A percentile compares a stretch with the other conserved stretches of the same genome.
phyloP scores from a whole-genome alignment of 805 yeast species.

The Metschnikowia reukaufii region DNA sequence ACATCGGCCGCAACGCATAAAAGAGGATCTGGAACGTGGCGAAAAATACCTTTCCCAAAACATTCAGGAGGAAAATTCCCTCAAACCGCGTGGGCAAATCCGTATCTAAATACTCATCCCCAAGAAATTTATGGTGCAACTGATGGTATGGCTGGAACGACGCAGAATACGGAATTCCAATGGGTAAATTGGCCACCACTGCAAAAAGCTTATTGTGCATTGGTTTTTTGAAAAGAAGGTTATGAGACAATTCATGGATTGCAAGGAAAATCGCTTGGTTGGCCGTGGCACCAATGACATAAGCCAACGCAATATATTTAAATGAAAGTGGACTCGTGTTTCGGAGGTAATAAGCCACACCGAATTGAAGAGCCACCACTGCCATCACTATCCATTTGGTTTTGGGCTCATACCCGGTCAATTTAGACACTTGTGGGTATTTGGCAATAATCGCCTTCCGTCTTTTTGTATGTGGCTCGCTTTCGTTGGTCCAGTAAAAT shows the following conservation, averaged over 20 bases:
- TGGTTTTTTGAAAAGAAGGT: constrained; percentile 78
- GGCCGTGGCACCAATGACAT: constrained; percentile 81
- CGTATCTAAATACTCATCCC: constrained; percentile 80
- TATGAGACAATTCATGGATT: constrained; percentile 86
- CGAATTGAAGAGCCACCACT: constrained; percentile 69
- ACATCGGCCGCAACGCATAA: constrained; percentile 89
- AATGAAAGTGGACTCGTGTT: constrained; percentile 51
- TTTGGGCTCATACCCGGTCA: constrained; percentile 82
- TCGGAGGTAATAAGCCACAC: constrained; percentile 60
- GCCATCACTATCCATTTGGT: constrained; percentile 73
- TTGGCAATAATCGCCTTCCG: constrained; percentile 70
- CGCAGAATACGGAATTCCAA: constrained; percentile 88
- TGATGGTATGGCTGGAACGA: constrained; percentile 89
- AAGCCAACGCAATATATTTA: constrained; percentile 63
- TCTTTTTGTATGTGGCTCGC: constrained; percentile 77
- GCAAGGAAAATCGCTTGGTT: constrained; percentile 83
- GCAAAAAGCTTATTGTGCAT: constrained; percentile 74
- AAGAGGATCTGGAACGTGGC: constrained; percentile 87
- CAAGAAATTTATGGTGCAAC: constrained; percentile 86
- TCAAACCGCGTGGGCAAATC: constrained; percentile 84
- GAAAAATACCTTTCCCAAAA: constrained; percentile 85
- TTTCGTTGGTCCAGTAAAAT: constrained; percentile 80
- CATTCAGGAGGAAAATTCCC: constrained; percentile 68
- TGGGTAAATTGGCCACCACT: constrained; percentile 76
- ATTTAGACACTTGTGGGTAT: constrained; percentile 75